These are phyloP conservation scores for Kentomonas sorsogonicus DNA, from an alignment of 208 protist genomes.

Conservation along the genomic window DNA sequence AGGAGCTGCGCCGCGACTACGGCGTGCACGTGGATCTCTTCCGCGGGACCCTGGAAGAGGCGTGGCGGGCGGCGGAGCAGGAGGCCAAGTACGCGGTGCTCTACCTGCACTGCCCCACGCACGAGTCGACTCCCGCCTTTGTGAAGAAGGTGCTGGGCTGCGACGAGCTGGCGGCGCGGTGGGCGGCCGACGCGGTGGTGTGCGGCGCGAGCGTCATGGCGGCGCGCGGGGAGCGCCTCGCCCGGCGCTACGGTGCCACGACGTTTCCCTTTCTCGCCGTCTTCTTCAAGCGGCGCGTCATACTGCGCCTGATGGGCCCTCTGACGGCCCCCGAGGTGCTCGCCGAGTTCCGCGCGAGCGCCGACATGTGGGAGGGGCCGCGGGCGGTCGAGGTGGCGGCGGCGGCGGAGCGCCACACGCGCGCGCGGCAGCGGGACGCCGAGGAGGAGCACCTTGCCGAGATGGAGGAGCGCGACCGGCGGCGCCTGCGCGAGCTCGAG, in stretches of 20 bases:
- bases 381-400: slow-evolving; percentile 58
- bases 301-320: slow-evolving; percentile 53
- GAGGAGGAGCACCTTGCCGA: slow-evolving; percentile 33
- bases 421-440: slow-evolving; percentile 39
- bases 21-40: slow-evolving; percentile 22
- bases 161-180: slow-evolving; percentile 32
- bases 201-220: slow-evolving; percentile 55
- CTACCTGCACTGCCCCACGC: slow-evolving; percentile 73
- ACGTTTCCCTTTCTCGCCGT: slow-evolving; percentile 66
- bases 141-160: slow-evolving; percentile 44
- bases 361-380: slow-evolving; percentile 53
- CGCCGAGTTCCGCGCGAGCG: slow-evolving; percentile 37
- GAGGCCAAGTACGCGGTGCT: slow-evolving; percentile 53
- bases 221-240: slow-evolving; percentile 34
- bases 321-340: slow-evolving; percentile 39
- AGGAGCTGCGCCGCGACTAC: not conserved
- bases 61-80: slow-evolving; percentile 34
- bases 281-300: slow-evolving; percentile 40
- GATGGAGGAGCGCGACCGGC: slow-evolving; percentile 55
- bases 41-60: slow-evolving; percentile 54
- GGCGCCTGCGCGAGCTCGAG: slow-evolving; percentile 34
- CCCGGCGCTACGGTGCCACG: slow-evolving; percentile 38
- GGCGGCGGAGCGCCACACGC: slow-evolving; percentile 49
- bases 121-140: slow-evolving; percentile 64
- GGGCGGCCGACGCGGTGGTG: slow-evolving; percentile 46